Base-by-base conservation (phyloP, 768 basidiomycete genomes). In the Auriculariales sp. region DNA sequence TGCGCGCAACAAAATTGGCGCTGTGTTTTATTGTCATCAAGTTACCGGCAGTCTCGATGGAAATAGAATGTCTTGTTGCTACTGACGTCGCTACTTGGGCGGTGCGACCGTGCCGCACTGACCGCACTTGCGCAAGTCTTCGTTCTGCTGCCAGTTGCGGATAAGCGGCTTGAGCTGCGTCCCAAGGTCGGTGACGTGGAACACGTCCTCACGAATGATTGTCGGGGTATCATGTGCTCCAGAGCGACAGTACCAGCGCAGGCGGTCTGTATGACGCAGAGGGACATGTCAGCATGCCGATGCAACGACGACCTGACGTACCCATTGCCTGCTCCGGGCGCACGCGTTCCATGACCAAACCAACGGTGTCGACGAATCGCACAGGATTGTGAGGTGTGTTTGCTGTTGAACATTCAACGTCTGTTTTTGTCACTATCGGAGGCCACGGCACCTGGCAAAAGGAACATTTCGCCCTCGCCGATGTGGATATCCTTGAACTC, bases 321-420 rank as follows among this genome's bases (percentile, higher is more conserved):
- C 94, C 94, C 47, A 79, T 67, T 1, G 89, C 77, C 3, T 59
- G 69, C n/a, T 71, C 68, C 0, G 92, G 91, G 28, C 94, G 71
- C 24, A 83, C 77, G 14, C 89, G 78, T 63, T 99, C 94, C 28
- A 94, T 69, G 19, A 98, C 94, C 15, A 97, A 70, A 1, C 94
- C 94, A 46, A 95, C 80, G 0, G 94, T 97, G 63, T 97, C 71
- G 1, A 80, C 80, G 57, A 83, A 94, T 17, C 94, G 77, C 27
- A 93, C 83, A 4, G 94, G 94, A 58, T 94, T 95, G 65, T 99
- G 94, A 0, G 94, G 94, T 0, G 89, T 95, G 61, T 97, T 95
- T 1, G 81, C 94, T 94, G 55, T 22, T 51, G 39, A 54, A 44
- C 25, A 19, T 28, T 19, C 14, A 22, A 28, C 17, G 33, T 4